These are phyloP conservation scores for Radiomyces spectabilis DNA, from an alignment of 192 early-diverging fungal genomes.

Conservation along the genomic window DNA sequence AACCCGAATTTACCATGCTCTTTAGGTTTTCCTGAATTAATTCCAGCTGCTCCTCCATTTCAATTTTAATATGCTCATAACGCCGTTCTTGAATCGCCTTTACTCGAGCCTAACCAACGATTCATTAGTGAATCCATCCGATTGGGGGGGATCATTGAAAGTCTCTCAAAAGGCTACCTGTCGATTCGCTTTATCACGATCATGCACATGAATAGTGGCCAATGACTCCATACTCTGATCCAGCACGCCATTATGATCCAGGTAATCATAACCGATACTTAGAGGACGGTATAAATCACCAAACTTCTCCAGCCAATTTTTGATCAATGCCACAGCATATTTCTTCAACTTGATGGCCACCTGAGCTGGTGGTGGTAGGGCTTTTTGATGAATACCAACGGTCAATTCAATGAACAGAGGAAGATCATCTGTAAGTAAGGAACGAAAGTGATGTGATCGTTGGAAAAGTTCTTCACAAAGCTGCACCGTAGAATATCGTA, in stretches of 20 bases:
- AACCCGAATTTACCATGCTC: conserved; percentile 25
- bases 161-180: neutral
- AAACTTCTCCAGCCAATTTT: conserved; percentile 51
- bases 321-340: conserved; percentile 40
- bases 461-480: conserved; percentile 51
- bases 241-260: conserved; percentile 32
- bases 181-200: neutral
- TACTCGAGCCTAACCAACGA: conserved; percentile 9
- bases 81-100: conserved; percentile 23
- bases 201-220: neutral
- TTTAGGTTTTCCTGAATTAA: conserved; percentile 32
- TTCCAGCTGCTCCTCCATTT: conserved; percentile 30
- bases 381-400: conserved; percentile 46
- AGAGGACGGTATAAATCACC: conserved; percentile 47
- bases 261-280: conserved; percentile 46
- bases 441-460: conserved; percentile 58
- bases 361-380: conserved; percentile 41
- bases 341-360: conserved; percentile 41
- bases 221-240: neutral
- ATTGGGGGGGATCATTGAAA: neutral
- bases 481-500: conserved; percentile 54
- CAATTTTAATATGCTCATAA: conserved; percentile 28
- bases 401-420: conserved; percentile 46
- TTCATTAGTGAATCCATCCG: neutral
- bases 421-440: conserved; percentile 39